A percentile compares a stretch with the other conserved stretches of the same genome.
phyloP scores from a whole-genome alignment of 305 asterid genomes.

The Petunia hybrid region DNA sequence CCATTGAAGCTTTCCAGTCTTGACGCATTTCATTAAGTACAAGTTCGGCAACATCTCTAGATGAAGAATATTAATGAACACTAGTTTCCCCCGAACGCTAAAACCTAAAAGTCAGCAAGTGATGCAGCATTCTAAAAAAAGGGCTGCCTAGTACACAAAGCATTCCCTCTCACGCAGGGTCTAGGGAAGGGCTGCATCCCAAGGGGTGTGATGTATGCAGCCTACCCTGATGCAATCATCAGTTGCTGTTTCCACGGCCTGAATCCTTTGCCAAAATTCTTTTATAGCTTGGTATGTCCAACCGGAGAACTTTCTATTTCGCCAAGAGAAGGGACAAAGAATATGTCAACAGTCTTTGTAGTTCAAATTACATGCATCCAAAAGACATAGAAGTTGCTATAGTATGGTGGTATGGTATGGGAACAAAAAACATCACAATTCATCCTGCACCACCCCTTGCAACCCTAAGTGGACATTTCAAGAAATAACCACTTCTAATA shows the following conservation, averaged over 20 bases:
- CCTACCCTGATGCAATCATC: too few relatives aligned
- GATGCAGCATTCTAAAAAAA: slow-evolving; percentile 22
- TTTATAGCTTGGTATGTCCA: not conserved
- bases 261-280: slow-evolving; percentile 20
- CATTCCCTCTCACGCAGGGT: too few relatives aligned
- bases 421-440: slow-evolving; percentile 5
- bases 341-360: slow-evolving; percentile 1
- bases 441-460: too few relatives aligned
- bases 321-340: slow-evolving; percentile 14
- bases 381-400: slow-evolving; percentile 15
- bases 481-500: not conserved
- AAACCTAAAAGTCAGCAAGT: slow-evolving; percentile 24
- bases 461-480: not conserved
- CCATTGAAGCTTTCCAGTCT: slow-evolving; percentile 7
- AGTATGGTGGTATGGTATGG: not conserved
- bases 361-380: slow-evolving; percentile 10
- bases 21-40: slow-evolving; percentile 7
- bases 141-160: too few relatives aligned
- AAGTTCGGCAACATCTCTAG: not conserved
- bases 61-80: not conserved
- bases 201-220: too few relatives aligned
- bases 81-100: not conserved
- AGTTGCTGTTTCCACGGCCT: too few relatives aligned
- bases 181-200: too few relatives aligned
- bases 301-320: slow-evolving; percentile 4